Conservation (phyloP, 2,329 filamentous ascomycete species). For the Ambrosiella beaveri region DNA sequence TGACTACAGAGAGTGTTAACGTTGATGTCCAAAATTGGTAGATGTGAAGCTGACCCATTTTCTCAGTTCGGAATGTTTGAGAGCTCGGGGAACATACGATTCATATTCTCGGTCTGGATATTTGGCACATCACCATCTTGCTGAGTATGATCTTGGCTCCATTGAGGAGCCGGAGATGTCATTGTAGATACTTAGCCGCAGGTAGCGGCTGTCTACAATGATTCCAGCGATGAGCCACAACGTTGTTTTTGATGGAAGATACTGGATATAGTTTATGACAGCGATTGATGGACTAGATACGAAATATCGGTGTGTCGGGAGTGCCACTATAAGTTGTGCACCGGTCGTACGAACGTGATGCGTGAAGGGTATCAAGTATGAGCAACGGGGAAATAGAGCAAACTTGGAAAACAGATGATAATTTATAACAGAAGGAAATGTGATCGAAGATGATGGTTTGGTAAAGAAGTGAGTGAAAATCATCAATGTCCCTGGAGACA, state of each 20-base stretch:
- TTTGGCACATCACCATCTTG: constrained; percentile 30
- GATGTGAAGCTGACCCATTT: too few species aligned
- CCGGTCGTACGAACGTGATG: too few species aligned
- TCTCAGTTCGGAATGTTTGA: too few species aligned
- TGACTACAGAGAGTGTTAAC: constrained; percentile 41
- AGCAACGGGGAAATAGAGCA: not conserved
- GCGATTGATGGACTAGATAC: not conserved
- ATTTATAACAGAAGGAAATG: not conserved
- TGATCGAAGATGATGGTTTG: not conserved
- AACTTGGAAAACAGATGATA: not conserved
- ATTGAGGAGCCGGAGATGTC: constrained; percentile 11
- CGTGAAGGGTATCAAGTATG: too few species aligned
- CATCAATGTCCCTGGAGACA: not conserved
- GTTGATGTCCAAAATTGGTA: not conserved
- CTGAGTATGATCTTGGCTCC: constrained; percentile 10
- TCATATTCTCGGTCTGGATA: constrained; percentile 38
- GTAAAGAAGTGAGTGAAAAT: not conserved
- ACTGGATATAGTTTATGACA: not conserved
- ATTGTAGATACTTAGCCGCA: constrained; percentile 1
- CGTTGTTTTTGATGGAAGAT: not conserved
- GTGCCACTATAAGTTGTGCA: too few species aligned
- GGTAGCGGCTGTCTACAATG: not conserved
- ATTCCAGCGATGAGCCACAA: not conserved
- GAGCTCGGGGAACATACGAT: constrained; percentile 34
- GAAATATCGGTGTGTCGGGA: too few species aligned